Percentiles rank a stretch among this genome's conserved stretches.
phyloP scores from a whole-genome alignment of 73 alveolate genomes.

The Tetrahymena thermophila region DNA sequence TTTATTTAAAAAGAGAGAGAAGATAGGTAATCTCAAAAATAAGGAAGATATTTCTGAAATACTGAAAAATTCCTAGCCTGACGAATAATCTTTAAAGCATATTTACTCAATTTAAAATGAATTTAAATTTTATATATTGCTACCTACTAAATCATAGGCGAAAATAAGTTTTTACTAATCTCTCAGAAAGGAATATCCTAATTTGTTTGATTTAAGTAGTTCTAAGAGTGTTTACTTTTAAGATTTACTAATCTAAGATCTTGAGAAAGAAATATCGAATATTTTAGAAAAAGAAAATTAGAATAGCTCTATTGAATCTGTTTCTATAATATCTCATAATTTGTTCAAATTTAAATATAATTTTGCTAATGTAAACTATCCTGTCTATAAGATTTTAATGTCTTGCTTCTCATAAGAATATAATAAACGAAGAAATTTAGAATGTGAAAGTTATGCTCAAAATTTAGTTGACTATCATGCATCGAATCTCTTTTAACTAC shows the following conservation, averaged over 20 bases:
- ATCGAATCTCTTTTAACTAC: not conserved
- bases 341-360: not conserved
- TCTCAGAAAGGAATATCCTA: not conserved
- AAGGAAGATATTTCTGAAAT: not conserved
- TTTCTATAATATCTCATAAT: not conserved
- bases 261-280: not conserved
- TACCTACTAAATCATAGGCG: not conserved
- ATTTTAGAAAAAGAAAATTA: not conserved
- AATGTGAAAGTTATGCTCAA: not conserved
- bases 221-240: not conserved
- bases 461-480: not conserved
- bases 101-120: not conserved
- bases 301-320: not conserved
- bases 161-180: not conserved
- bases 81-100: not conserved
- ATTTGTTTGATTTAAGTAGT: not conserved
- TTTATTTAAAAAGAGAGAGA: not conserved
- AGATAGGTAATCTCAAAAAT: not conserved
- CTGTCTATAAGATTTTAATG: not conserved
- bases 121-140: not conserved
- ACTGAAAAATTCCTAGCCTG: not conserved
- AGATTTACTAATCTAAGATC: not conserved
- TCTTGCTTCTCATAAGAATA: not conserved
- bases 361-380: not conserved
- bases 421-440: not conserved